phyloP scores from a whole-genome alignment of 441 rosid genomes.

The Bocquillonia castaneifolia region DNA sequence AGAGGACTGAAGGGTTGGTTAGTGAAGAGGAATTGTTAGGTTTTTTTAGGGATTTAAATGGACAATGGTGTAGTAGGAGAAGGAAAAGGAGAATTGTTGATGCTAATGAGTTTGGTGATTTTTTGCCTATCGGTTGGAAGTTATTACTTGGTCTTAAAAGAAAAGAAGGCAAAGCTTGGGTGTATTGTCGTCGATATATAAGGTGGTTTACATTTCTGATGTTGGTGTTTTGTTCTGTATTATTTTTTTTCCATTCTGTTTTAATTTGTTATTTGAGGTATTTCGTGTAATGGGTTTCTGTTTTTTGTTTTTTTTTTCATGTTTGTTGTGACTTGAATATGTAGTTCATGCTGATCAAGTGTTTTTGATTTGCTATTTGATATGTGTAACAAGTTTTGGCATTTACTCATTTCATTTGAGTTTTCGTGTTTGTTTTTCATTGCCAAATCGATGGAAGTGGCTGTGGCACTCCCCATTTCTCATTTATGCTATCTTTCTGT shows the following conservation, averaged over 20 bases:
- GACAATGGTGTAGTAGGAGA: slow-evolving; percentile 79
- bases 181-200: slow-evolving; percentile 63
- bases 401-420: too few species aligned
- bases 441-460: too few species aligned
- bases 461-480: too few species aligned
- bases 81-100: slow-evolving; percentile 75
- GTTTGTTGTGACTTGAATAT: too few species aligned
- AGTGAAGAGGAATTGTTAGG: slow-evolving; percentile 54
- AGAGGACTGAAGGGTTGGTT: slow-evolving; percentile 49
- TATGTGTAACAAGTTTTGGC: too few species aligned
- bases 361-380: neutral
- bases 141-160: slow-evolving; percentile 63
- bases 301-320: neutral
- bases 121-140: slow-evolving; percentile 68
- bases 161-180: slow-evolving; percentile 56
- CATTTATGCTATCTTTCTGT: too few species aligned
- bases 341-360: neutral
- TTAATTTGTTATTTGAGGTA: neutral
- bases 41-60: slow-evolving; percentile 55
- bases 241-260: neutral
- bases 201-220: slow-evolving; percentile 39
- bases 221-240: neutral
- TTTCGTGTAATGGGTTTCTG: neutral
- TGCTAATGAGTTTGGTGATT: slow-evolving; percentile 50
- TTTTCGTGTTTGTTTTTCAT: too few species aligned